Evolutionary conservation across 73 alveolate species (phyloP), one percentile per base, ranked within the genome.

Genomic region (Loxodes magnus): DNA sequence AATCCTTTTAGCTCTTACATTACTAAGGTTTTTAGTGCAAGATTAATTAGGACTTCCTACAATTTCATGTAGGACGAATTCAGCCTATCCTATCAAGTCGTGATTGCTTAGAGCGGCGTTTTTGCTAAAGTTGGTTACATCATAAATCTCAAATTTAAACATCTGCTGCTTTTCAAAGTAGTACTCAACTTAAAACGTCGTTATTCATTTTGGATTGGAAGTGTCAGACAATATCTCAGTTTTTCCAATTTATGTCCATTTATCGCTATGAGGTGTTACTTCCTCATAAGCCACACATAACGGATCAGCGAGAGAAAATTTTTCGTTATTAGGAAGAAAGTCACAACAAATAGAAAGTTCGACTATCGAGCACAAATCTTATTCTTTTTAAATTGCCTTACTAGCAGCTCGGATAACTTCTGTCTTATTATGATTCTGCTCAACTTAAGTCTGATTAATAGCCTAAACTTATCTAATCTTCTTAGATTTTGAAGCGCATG

Each of bases 211-310:
- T 15, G 95, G 95, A 53, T 73, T 83, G 3, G 67, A 64, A 39
- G 57, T 77, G 50, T 78, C 85, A 44, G 64, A 67, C 16, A 77
- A 44, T 5, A 83, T 64, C 53, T 83, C 95, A 21, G 95, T 83
- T 36, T 86, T 56, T 22, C 86, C 91, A 23, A 68, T 46, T 16
- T 61, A 75, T 15, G 46, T 46, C 88, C 88, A 83, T 21, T 62
- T 43, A 17, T 63, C 70, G n/a, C 90, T 76, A 42, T 9, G 16
- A 51, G 21, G 7, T 14, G 26, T 3, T 28, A 36, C 60, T 20
- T 38, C 33, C 10, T 59, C 14, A 44, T 26, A 33, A 50, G 68
- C 52, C 12, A 75, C 77, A 7, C 56, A 64, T 61, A 67, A 50
- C 2, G 85, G 72, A 38, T 74, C 88, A 29, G 84, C 68, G 30